Base-by-base conservation (phyloP, 2,329 filamentous ascomycete species). In the Pestalotiopsis sp. region DNA sequence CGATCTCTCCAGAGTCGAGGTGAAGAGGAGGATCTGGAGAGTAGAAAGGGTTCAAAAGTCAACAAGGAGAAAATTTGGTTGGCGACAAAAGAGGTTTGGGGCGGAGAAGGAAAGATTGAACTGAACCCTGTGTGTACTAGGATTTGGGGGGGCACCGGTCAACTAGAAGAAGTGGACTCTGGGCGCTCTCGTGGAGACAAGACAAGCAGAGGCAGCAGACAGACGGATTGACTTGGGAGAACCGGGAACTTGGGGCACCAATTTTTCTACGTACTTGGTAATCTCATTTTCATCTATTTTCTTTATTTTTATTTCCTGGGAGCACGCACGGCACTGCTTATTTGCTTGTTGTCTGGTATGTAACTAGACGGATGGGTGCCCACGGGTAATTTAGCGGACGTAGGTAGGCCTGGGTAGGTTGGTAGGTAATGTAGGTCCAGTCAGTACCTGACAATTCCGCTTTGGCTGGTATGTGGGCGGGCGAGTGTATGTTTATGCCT, bases 71-170 rank as follows among this genome's bases (percentile, higher is more conserved):
- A 66, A 66, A 66, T 66, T 66, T 66, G 64, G 64, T 66, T 60
- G 64, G 64, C 39, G 64, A 66, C 64, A 23, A 66, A 66, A 66
- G 55, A 60, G 64, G 64, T 66, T 66, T 66, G 64, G 64, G 31
- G 55, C 64, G 64, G 64, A 60, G 64, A 45, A 45, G 64, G 39
- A 52, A 66, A 55, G 23, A 62, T 62, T 62, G 59, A 52, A 25
- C 23, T 60, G 64, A 66, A 66, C 64, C 64, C 64, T 66, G 64
- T 38, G 39, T 36, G 45, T 52, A 52, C 45, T 52, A 36, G 45
- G 36, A 41, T 31, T 25, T 27, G 49, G 25, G 59, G 59, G 59
- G 61, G 61, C 27, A 11, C n/a, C 27, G 59, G 59, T 39, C 59
- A 62, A 36, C 31, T 36, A 36, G 25, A 39, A 62, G 59, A 36